These are phyloP conservation scores for Ophiostoma angusticollis DNA, from an alignment of 2,329 filamentous ascomycete genomes.

Conservation along the genomic window DNA sequence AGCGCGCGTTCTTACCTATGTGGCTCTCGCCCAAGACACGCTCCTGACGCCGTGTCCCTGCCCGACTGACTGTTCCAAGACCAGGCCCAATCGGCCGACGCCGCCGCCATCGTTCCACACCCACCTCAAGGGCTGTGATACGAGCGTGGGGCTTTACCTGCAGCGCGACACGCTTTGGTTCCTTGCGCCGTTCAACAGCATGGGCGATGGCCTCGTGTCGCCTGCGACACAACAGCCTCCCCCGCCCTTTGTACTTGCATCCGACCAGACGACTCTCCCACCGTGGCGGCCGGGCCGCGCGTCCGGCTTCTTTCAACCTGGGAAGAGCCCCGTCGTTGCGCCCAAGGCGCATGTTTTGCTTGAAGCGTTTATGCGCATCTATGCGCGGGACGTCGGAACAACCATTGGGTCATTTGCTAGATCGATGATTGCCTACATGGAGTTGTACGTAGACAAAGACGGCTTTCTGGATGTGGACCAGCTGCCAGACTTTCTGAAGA, in stretches of 20 bases:
- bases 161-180: constrained; percentile 18
- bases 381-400: constrained; percentile 15
- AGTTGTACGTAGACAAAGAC: constrained; percentile 17
- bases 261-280: constrained; percentile 14
- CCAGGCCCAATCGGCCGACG: neutral
- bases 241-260: constrained; percentile 14
- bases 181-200: constrained; percentile 13
- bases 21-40: too few relatives aligned
- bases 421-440: constrained; percentile 17
- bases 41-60: neutral
- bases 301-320: constrained; percentile 11
- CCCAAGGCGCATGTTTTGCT: constrained; percentile 15
- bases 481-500: constrained; percentile 10
- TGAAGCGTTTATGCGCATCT: constrained; percentile 17
- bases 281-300: constrained; percentile 16
- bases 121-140: constrained; percentile 8
- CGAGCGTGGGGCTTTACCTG: constrained; percentile 15
- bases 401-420: constrained; percentile 13
- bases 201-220: constrained; percentile 2
- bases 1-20: neutral
- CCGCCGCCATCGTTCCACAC: constrained; percentile 2
- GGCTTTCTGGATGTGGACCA: constrained; percentile 14
- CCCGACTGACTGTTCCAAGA: neutral
- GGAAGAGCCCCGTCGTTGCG: constrained; percentile 11
- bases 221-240: constrained; percentile 8